Percentiles rank a stretch among this genome's conserved stretches.
Evolutionary conservation across 2,329 filamentous ascomycete species (phyloP).

Genomic region (Alternaria alternata): DNA sequence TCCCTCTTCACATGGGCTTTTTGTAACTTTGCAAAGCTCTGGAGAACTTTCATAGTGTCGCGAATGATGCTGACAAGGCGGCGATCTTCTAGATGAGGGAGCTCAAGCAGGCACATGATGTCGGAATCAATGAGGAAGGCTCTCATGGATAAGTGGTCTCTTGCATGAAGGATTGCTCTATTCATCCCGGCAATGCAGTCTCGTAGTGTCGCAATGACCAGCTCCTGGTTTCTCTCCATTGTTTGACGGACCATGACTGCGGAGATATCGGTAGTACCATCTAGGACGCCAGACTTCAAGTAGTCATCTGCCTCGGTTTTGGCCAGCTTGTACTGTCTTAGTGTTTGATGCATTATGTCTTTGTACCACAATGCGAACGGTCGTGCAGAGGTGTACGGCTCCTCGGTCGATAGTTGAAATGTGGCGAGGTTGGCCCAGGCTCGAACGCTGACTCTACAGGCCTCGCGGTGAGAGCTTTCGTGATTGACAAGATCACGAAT

Average conservation of each 20-base stretch:
- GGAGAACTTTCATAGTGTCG: conserved; percentile 60
- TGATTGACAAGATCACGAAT: conserved; percentile 66
- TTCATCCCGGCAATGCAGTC: conserved; percentile 62
- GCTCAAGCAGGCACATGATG: conserved; percentile 57
- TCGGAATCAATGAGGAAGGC: conserved; percentile 55
- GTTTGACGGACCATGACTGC: conserved; percentile 59
- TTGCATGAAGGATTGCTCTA: conserved; percentile 56
- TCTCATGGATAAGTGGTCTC: conserved; percentile 52
- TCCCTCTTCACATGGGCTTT: conserved; percentile 25
- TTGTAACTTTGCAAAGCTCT: conserved; percentile 47
- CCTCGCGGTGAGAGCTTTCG: conserved; percentile 65
- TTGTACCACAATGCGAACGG: conserved; percentile 64
- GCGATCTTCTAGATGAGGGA: conserved; percentile 60
- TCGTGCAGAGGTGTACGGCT: conserved; percentile 55
- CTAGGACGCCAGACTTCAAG: conserved; percentile 48
- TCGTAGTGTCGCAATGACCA: conserved; percentile 63
- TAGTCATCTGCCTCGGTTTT: conserved; percentile 67
- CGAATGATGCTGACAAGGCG: conserved; percentile 57
- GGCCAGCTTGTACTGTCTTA: conserved; percentile 64
- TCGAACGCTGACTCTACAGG: conserved; percentile 65
- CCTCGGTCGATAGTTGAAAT: conserved; percentile 65
- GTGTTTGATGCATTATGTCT: conserved; percentile 61
- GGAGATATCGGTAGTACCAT: conserved; percentile 52
- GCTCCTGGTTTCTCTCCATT: conserved; percentile 65
- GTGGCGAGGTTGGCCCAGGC: conserved; percentile 65